A percentile compares a stretch with the other conserved stretches of the same genome.
Evolutionary conservation across 2,329 filamentous ascomycete genomes (phyloP).

Genomic region (Penicillium corylophilum): DNA sequence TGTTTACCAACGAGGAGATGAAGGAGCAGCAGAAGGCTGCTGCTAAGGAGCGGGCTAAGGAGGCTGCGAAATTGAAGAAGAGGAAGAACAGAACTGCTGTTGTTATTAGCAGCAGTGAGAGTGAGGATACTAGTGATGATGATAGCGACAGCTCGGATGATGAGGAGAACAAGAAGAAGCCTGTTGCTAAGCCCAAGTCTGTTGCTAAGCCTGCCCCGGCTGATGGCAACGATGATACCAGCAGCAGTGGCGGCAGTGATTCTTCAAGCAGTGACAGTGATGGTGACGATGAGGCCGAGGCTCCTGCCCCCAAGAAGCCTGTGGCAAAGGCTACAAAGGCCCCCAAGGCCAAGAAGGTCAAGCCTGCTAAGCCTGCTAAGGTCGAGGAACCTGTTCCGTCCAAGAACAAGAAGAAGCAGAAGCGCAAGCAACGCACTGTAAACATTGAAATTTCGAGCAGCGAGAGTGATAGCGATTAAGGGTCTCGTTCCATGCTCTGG

Average conservation of each 20-base stretch:
- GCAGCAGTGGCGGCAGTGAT: slow-evolving; percentile 20
- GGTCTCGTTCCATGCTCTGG: not conserved
- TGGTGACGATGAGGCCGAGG: slow-evolving; percentile 12
- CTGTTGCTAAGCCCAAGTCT: slow-evolving; percentile 10
- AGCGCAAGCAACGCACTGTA: slow-evolving; percentile 24
- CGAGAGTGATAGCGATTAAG: slow-evolving; percentile 27
- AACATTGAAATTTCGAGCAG: slow-evolving; percentile 27
- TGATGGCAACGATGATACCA: slow-evolving; percentile 20
- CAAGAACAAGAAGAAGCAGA: slow-evolving; percentile 27
- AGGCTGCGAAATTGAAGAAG: slow-evolving; percentile 27
- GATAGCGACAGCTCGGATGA: slow-evolving; percentile 5
- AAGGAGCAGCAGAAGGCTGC: slow-evolving; percentile 26
- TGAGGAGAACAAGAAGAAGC: slow-evolving; percentile 11
- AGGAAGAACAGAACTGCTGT: slow-evolving; percentile 45
- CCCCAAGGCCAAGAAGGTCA: slow-evolving; percentile 12
- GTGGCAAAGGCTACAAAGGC: slow-evolving; percentile 5
- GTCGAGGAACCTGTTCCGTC: slow-evolving; percentile 3
- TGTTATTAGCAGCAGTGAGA: slow-evolving; percentile 44
- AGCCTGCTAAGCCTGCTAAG: slow-evolving; percentile 2
- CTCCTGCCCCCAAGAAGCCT: slow-evolving; percentile 7
- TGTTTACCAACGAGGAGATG: slow-evolving; percentile 28
- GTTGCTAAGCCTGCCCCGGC: slow-evolving; percentile 5
- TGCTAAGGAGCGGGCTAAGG: slow-evolving; percentile 1
- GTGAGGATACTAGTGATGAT: slow-evolving; percentile 29
- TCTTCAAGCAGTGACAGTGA: slow-evolving; percentile 23